Evolutionary conservation across 2,329 filamentous ascomycete genomes (phyloP), one percentile per base, ranked within the genome.

Genomic region (Paecilomyces dactylethromorphus): DNA sequence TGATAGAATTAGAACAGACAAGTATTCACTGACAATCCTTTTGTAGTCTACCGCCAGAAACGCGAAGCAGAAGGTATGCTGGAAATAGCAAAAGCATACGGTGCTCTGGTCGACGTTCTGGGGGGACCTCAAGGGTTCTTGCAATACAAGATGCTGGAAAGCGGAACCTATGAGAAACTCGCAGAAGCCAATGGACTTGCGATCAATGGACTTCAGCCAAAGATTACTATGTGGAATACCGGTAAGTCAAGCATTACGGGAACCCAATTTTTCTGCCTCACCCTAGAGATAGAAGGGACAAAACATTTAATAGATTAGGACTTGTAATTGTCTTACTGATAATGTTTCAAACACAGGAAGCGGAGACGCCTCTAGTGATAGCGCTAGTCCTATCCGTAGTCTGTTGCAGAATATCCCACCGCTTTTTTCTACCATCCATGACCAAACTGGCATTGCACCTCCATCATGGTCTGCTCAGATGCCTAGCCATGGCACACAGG

Each of bases 211-310:
- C 76, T 95, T 64, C 84, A 92, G 72, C 91, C 91, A 64, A 95
- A 95, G 87, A 94, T 95, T 77, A 92, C 87, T 62, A 86, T 93
- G 26, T 96, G 91, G 91, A 94, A 91, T 71, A 95, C 91, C 8
- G 89, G 89, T 51, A 66, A 62, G 61, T 56, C 24, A 52, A 53
- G 61, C 39, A 51, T 13, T 5, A 29, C 39, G 26, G 11, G 22
- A 53, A 39, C 35, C n/a, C 6, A 15, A 39, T 13, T 13, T 13
- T n/a, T 39, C 15, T 39, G n/a, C n/a, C 15, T 4, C 39, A n/a
- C 15, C 7, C 15, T 45, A 3, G 3, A 5, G n/a, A 18, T 10
- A 18, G 6, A n/a, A 18, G 18, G 18, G n/a, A 18, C 32, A 10
- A 18, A 10, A 15, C 7, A 29, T 7, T 29, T 29, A 7, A 7